phyloP scores from a whole-genome alignment of 1,284 basidiomycete species.

The Rhodofomes roseus region DNA sequence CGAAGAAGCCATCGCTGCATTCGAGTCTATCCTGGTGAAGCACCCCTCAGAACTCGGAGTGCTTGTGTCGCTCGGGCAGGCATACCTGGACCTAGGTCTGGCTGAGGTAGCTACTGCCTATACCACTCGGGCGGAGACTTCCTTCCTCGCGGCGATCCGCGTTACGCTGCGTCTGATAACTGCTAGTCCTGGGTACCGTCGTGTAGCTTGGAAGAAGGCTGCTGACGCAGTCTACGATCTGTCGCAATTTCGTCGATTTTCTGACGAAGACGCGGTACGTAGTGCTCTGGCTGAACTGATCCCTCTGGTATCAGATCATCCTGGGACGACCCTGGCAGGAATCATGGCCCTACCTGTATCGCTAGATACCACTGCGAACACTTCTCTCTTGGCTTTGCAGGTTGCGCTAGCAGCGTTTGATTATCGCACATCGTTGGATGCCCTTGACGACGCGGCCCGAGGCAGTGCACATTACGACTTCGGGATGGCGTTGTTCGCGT shows the following conservation, averaged over 20 bases:
- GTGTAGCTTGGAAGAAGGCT: slow-evolving; percentile 83
- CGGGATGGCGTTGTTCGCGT: slow-evolving; percentile 60
- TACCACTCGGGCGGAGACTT: slow-evolving; percentile 68
- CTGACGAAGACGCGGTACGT: slow-evolving; percentile 37
- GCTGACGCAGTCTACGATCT: slow-evolving; percentile 77
- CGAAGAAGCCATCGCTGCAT: slow-evolving; percentile 69
- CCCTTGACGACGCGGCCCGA: slow-evolving; percentile 52
- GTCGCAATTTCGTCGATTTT: slow-evolving; percentile 43
- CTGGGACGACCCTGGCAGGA: slow-evolving; percentile 38
- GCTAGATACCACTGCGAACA: slow-evolving; percentile 9
- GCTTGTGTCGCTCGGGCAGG: slow-evolving; percentile 70
- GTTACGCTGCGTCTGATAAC: slow-evolving; percentile 56
- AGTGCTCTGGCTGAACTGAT: slow-evolving; percentile 34
- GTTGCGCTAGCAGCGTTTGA: slow-evolving; percentile 68
- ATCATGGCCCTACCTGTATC: slow-evolving; percentile 34
- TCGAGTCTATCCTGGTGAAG: slow-evolving; percentile 53
- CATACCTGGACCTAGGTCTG: slow-evolving; percentile 71
- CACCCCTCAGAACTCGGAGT: slow-evolving; percentile 71
- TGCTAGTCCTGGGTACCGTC: slow-evolving; percentile 58
- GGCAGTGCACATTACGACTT: slow-evolving; percentile 79
- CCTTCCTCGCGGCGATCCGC: slow-evolving; percentile 60
- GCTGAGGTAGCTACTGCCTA: slow-evolving; percentile 70
- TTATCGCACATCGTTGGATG: slow-evolving; percentile 68
- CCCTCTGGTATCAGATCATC: slow-evolving; percentile 36
- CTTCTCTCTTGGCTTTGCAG: slow-evolving; percentile 34